Evolutionary conservation across 2,329 filamentous ascomycete species (phyloP), one percentile per base, ranked within the genome.

Genomic region (Paramyrothecium sp.): DNA sequence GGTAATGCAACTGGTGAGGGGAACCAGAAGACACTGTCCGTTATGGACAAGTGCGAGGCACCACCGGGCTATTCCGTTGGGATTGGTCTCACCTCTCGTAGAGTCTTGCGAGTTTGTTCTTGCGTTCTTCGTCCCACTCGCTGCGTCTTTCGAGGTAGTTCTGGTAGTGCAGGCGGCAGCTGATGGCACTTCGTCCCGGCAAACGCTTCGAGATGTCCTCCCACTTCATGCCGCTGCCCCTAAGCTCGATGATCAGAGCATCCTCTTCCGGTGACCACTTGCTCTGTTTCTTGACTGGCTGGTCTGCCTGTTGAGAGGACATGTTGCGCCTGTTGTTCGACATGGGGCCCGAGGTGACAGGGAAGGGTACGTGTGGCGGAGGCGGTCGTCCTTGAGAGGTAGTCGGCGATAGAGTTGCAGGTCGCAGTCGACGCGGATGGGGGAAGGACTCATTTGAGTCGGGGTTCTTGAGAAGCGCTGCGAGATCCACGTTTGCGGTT

Each of bases 251-350:
- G 66, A 97, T 97, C 52, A 95, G 79, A n/a, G 90, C 86, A 73
- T 98, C 92, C 73, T 98, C 94, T 60, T 97, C 92, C 1, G 89
- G 82, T 5, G 91, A 96, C 95, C 95, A 98, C 75, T 98, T 98
- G 70, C 91, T 96, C 74, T 97, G 92, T 76, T 94, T 96, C 79
- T 95, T 96, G 34, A 91, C 90, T 20, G 91, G 91, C 41, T 88
- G 89, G 65, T 87, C 83, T 33, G 79, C 71, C 17, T 78, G 76
- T 68, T 87, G 82, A 33, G 82, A 72, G 54, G 69, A 67, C 67
- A 73, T 71, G 54, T 65, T 68, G 62, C 71, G 70, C 57, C 69
- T 65, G 58, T 60, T 68, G 62, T 65, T 64, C 21, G 67, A 60
- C 65, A 71, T 69, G 53, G 67, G 62, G 55, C 69, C 65, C 56